Evolutionary conservation across 2,329 filamentous ascomycete genomes (phyloP), one percentile per base, ranked within the genome.

Genomic region (Ceratocystis diversiconidia): DNA sequence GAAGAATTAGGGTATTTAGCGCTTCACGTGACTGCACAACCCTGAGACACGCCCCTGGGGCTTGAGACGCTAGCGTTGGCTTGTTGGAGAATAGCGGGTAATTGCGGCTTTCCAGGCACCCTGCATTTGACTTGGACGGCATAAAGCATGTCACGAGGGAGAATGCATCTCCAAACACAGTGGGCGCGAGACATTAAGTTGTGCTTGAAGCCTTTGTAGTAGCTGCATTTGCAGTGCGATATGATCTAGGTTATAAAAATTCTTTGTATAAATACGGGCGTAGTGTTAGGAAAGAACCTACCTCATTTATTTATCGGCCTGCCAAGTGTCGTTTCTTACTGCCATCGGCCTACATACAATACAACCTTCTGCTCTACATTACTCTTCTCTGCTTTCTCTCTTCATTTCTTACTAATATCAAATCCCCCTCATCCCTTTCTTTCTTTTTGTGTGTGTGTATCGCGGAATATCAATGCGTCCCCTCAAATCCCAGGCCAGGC

Each of bases 1-100:
- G 0, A 36, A 12, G 3, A 1, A 2, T 12, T 36, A 36, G 8
- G 32, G 32, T 36, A 10, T 3, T 0, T 1, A 1, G 0, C 0
- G 5, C 7, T 3, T 10, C 32, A 41, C 36, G 10, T 41, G 36
- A 41, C 36, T 10, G 2, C 2, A 15, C 15, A 52, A 52, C 48
- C 48, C 48, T 52, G 10, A 1, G 10, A 3, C 5, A 15, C 10
- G 7, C 8, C 48, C 48, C 48, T 52, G 10, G 22, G 12, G 4
- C 10, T 41, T 41, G 36, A 41, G 36, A 15, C 10, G 10, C 36
- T 15, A 41, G 30, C 6, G 30, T 32, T 17, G n/a, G 46, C n/a
- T 28, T 22, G 22, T 52, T 52, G 48, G 48, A 28, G 48, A 52
- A 52, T 3, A 52, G 22, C 48, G 48, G 48, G 48, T 52, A 52